Conservation (phyloP, 169 alveolate genomes). For the Fabrea salina region DNA sequence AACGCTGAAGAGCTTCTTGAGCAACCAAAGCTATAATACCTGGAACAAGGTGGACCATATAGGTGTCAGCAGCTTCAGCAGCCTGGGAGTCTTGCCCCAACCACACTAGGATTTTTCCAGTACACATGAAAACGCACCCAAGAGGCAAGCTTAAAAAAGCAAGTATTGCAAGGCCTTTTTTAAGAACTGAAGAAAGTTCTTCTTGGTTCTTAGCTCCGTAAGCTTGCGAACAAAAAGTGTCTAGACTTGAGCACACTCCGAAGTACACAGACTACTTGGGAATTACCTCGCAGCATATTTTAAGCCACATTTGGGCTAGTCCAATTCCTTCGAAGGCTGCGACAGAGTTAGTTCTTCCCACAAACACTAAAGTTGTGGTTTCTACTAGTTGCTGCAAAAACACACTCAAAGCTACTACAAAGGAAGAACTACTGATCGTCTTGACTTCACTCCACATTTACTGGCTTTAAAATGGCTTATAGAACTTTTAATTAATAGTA, state of each 20-base stretch:
- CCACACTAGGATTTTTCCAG: background rate
- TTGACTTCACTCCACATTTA: no score
- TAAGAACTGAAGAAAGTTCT: background rate
- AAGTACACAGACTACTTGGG: background rate
- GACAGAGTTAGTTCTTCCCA: no score
- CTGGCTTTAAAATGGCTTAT: no score
- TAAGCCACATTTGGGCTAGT: background rate
- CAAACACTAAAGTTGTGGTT: no score
- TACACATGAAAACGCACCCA: background rate
- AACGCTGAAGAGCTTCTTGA: background rate
- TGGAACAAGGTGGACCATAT: background rate
- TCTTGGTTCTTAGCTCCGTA: background rate
- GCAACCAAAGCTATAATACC: no score
- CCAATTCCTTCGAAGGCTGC: slow-evolving; percentile 14
- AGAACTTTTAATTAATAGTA: no score
- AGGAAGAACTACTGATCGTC: no score
- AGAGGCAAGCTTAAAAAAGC: background rate
- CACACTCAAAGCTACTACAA: no score
- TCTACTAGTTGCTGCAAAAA: no score
- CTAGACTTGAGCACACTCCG: background rate
- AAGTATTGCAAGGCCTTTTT: background rate
- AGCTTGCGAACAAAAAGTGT: background rate
- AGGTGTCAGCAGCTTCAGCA: background rate
- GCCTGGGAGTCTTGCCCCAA: background rate
- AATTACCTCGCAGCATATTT: background rate